Percentiles rank a stretch among this genome's conserved stretches.
phyloP scores from a whole-genome alignment of 805 yeast genomes.

The Starmera caribaea region DNA sequence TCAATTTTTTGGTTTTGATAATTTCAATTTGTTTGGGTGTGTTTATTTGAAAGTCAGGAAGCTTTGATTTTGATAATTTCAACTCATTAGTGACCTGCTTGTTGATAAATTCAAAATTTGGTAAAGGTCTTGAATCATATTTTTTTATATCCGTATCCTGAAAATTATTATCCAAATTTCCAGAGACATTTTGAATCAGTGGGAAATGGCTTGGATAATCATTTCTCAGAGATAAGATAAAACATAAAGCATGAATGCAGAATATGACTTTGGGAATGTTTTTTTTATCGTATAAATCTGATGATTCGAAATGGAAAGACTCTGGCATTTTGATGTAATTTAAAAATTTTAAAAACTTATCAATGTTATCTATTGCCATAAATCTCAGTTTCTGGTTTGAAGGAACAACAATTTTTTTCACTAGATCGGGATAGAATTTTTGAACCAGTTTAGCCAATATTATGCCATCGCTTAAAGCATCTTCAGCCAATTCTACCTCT shows the following conservation, averaged over 20 bases:
- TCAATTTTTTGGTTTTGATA: constrained; percentile 2
- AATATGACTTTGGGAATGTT: constrained; percentile 90
- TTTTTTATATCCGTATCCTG: constrained; percentile 56
- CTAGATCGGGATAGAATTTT: constrained; percentile 57
- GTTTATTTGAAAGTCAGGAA: constrained; percentile 4
- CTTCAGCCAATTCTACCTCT: constrained; percentile 44
- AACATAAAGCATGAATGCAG: constrained; percentile 83
- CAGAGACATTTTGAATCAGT: constrained; percentile 51
- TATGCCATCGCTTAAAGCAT: constrained; percentile 76
- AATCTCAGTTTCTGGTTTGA: constrained; percentile 63
- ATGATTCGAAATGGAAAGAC: constrained; percentile 80
- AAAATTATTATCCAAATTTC: constrained; percentile 39
- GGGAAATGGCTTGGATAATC: constrained; percentile 38
- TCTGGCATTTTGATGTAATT: constrained; percentile 73
- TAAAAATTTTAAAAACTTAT: constrained; percentile 64
- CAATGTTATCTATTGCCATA: constrained; percentile 88
- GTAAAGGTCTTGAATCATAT: constrained; percentile 59
- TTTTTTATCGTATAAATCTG: constrained; percentile 87
- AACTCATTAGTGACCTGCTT: constrained; percentile 27
- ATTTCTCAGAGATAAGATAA: constrained; percentile 40
- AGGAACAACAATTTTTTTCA: constrained; percentile 38
- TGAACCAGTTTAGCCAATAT: constrained; percentile 71
- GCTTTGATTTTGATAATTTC: constrained; percentile 3
- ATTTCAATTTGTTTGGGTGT: constrained; percentile 1
- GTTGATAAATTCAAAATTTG: constrained; percentile 59